These are phyloP conservation scores for Aspergillus carbonarius DNA, from an alignment of 2,329 filamentous ascomycete genomes.

Conservation along the genomic window DNA sequence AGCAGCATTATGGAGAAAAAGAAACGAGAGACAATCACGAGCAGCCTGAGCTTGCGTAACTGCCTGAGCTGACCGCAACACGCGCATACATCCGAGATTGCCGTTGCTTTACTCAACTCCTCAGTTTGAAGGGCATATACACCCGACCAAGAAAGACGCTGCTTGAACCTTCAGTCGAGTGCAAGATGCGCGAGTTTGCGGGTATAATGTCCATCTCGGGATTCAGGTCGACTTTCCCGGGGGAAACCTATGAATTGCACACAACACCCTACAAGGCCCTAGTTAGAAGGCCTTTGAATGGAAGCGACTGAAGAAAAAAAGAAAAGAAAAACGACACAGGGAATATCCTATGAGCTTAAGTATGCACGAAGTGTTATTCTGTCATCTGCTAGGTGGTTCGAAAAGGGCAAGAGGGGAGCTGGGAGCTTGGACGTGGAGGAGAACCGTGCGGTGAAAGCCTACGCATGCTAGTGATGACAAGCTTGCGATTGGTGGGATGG, in stretches of 20 bases:
- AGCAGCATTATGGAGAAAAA: background rate
- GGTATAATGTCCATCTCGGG: background rate
- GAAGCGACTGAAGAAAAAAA: too few species aligned
- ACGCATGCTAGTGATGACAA: background rate
- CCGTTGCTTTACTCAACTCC: background rate
- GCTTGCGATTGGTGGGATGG: background rate
- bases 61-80: background rate
- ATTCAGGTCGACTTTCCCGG: too few species aligned
- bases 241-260: too few species aligned
- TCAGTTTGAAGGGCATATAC: background rate
- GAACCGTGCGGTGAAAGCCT: background rate
- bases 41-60: background rate
- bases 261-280: too few species aligned
- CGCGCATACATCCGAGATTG: background rate
- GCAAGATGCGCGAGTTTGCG: background rate
- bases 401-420: background rate
- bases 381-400: background rate
- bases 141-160: background rate
- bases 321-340: too few species aligned
- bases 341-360: background rate
- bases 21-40: background rate
- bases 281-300: too few species aligned
- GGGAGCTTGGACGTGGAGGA: background rate
- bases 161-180: background rate
- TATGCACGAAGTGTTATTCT: background rate